phyloP scores from a whole-genome alignment of 306 rosid genomes.

The Cicer cuneatum region DNA sequence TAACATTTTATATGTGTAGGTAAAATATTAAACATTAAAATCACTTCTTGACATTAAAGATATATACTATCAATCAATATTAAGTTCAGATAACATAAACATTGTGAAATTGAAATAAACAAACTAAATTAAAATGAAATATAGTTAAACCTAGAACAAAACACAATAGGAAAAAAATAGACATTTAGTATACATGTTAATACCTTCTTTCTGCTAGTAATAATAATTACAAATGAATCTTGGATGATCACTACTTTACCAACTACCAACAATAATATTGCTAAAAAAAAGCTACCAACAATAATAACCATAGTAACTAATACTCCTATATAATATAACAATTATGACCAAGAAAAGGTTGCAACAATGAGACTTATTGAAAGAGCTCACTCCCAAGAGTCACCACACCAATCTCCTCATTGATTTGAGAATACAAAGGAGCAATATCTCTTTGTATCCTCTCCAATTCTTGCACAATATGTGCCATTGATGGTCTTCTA shows the following conservation, averaged over 20 bases:
- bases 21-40: too few species aligned
- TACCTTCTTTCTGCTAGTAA: too few species aligned
- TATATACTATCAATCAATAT: too few species aligned
- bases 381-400: slow-evolving; percentile 85
- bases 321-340: background rate
- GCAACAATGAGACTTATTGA: slow-evolving; percentile 42
- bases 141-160: too few species aligned
- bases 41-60: too few species aligned
- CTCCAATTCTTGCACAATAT: slow-evolving; percentile 40
- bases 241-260: background rate
- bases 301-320: background rate
- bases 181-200: too few species aligned
- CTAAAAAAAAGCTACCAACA: too few species aligned
- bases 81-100: too few species aligned
- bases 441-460: slow-evolving; percentile 51
- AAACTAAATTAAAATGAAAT: too few species aligned
- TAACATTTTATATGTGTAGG: too few species aligned
- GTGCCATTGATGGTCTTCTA: slow-evolving; percentile 34
- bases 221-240: background rate
- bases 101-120: too few species aligned
- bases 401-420: slow-evolving; percentile 61
- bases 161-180: too few species aligned
- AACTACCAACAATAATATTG: background rate
- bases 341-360: slow-evolving; percentile 30
- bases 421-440: slow-evolving; percentile 48